Conservation (phyloP, 2,329 filamentous ascomycete species). For the Epichloe uncinata region DNA sequence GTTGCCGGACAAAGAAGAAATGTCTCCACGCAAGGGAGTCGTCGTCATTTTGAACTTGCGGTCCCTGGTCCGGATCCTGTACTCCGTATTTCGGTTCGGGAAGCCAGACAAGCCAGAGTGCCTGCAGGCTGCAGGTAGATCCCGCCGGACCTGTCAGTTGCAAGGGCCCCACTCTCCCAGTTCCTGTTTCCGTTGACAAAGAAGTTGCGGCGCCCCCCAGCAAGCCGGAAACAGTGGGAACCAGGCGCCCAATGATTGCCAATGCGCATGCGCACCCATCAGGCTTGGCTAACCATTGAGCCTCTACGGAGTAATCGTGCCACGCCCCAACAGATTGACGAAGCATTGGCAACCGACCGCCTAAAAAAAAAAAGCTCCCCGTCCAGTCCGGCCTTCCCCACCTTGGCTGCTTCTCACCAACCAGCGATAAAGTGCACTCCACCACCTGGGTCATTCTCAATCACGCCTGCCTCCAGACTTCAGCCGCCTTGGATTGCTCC, state of each 20-base stretch:
- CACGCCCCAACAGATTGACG: constrained; percentile 7
- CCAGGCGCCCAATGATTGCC: background rate
- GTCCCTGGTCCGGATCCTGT: background rate
- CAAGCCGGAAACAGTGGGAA: constrained; percentile 3
- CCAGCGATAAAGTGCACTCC: background rate
- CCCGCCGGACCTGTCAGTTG: background rate
- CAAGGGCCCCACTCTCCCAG: background rate
- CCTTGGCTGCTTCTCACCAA: background rate
- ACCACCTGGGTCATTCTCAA: background rate
- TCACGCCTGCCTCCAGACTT: background rate
- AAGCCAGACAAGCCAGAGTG: too few relatives aligned
- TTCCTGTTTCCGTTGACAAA: background rate
- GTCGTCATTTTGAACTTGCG: background rate
- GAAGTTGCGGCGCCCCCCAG: background rate
- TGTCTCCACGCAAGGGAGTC: background rate
- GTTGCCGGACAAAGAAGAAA: background rate
- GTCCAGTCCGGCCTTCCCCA: background rate
- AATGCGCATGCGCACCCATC: background rate
- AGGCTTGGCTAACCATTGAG: constrained; percentile 2
- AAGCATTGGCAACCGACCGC: constrained; percentile 3
- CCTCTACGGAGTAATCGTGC: background rate
- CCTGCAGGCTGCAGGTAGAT: background rate
- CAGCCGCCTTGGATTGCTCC: background rate
- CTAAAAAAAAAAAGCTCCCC: constrained; percentile 1
- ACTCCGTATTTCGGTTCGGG: too few relatives aligned